Percentiles rank a stretch among this genome's conserved stretches.
These are phyloP conservation scores for Leptographium wingfieldii DNA, from an alignment of 2,329 filamentous ascomycete species.

Conservation along the genomic window DNA sequence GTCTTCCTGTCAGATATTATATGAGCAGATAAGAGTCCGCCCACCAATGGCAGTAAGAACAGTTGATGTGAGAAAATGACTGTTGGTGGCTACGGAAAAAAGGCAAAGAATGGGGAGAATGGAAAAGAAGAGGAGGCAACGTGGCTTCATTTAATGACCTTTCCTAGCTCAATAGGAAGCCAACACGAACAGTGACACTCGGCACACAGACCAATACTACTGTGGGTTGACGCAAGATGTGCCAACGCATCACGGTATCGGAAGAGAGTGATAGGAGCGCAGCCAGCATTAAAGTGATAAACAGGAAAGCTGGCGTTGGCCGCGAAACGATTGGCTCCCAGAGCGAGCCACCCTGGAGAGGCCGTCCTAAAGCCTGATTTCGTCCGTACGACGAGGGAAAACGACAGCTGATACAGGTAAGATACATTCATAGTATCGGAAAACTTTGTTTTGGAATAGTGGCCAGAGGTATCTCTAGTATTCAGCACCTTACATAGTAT, in stretches of 20 bases:
- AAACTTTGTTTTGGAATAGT: not conserved
- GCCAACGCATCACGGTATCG: conserved; percentile 4
- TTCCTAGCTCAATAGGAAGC: not conserved
- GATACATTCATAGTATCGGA: no score
- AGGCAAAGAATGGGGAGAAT: not conserved
- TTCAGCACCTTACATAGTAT: not conserved
- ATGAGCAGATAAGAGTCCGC: not conserved
- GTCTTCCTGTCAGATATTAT: not conserved
- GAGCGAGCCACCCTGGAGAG: not conserved
- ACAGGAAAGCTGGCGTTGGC: not conserved
- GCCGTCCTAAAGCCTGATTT: no score
- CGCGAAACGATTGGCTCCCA: not conserved
- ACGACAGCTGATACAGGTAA: not conserved
- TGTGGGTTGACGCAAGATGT: not conserved
- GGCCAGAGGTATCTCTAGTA: not conserved
- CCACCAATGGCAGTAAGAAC: no score
- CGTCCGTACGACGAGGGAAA: not conserved
- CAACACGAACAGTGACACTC: not conserved
- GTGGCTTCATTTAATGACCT: not conserved
- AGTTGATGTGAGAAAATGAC: not conserved
- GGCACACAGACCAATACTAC: not conserved
- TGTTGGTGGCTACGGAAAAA: not conserved
- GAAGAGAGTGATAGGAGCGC: not conserved
- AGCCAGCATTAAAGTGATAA: not conserved
- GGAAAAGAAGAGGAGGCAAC: not conserved